These are phyloP conservation scores for Clarireedia hainanense DNA, from an alignment of 2,329 filamentous ascomycete genomes.

Conservation along the genomic window DNA sequence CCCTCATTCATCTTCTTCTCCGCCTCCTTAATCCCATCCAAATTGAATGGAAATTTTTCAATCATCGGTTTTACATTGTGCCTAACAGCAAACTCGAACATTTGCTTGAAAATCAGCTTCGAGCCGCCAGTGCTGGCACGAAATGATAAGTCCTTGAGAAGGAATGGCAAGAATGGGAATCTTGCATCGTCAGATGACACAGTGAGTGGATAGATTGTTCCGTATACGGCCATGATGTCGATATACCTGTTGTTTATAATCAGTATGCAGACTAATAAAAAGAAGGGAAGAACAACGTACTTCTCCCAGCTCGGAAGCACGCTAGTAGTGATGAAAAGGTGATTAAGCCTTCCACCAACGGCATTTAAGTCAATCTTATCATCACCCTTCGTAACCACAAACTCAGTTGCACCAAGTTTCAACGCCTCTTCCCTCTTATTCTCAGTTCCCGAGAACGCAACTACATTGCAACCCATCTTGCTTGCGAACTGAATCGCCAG, in stretches of 20 bases:
- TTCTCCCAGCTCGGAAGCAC: constrained; percentile 47
- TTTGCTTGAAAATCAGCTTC: constrained; percentile 44
- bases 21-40: constrained; percentile 12
- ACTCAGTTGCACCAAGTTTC: constrained; percentile 49
- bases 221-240: constrained; percentile 48
- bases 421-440: constrained; percentile 49
- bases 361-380: background rate
- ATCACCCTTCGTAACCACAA: constrained; percentile 37
- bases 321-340: constrained; percentile 27
- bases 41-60: constrained; percentile 13
- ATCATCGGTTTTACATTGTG: constrained; percentile 45
- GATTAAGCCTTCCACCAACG: constrained; percentile 16
- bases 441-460: constrained; percentile 51
- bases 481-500: constrained; percentile 61
- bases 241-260: constrained; percentile 40
- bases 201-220: constrained; percentile 57
- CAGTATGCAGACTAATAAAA: background rate
- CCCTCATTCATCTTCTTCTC: constrained; percentile 12
- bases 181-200: constrained; percentile 41
- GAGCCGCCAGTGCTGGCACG: constrained; percentile 23
- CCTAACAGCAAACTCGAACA: constrained; percentile 51
- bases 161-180: constrained; percentile 26
- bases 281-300: constrained; percentile 25
- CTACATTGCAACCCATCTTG: constrained; percentile 56
- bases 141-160: constrained; percentile 20